Conservation (phyloP, 2,329 filamentous ascomycete species). For the Penicillium sp. region DNA sequence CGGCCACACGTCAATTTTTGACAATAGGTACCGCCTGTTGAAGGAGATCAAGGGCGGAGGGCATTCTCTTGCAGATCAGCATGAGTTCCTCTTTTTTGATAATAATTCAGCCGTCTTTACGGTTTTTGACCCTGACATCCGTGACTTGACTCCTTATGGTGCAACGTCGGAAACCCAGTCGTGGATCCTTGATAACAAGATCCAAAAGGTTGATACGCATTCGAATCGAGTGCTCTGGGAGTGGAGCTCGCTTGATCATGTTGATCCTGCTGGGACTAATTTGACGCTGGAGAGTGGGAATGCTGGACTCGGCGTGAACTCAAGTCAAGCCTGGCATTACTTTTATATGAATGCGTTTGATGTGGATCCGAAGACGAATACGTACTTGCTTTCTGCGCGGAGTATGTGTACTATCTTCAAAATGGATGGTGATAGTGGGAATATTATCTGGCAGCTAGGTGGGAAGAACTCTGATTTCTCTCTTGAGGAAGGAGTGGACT, state of each 20-base stretch:
- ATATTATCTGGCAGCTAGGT: conserved; percentile 12
- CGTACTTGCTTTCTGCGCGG: conserved; percentile 10
- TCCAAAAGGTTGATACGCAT: conserved; percentile 9
- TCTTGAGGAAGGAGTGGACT: conserved; percentile 6
- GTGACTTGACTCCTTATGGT: too few species aligned
- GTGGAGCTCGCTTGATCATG: conserved; percentile 11
- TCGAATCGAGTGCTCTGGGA: conserved; percentile 10
- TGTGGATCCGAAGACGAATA: conserved; percentile 7
- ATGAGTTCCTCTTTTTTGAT: too few species aligned
- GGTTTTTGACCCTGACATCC: too few species aligned
- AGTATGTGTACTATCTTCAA: conserved; percentile 17
- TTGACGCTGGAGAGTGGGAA: conserved; percentile 9
- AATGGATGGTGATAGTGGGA: conserved; percentile 9
- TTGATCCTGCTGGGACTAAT: conserved; percentile 8
- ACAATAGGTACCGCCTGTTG: conserved; percentile 5
- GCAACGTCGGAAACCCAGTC: too few species aligned
- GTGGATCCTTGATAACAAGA: conserved; percentile 5
- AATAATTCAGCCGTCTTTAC: too few species aligned
- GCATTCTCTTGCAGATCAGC: not conserved
- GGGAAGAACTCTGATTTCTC: conserved; percentile 9
- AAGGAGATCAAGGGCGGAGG: conserved; percentile 10
- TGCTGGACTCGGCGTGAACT: conserved; percentile 10
- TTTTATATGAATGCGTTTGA: conserved; percentile 17
- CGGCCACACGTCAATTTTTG: conserved; percentile 10
- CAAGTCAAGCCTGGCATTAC: conserved; percentile 14